phyloP scores from a whole-genome alignment of 495 filamentous ascomycete genomes.

The Penicillium parvum region DNA sequence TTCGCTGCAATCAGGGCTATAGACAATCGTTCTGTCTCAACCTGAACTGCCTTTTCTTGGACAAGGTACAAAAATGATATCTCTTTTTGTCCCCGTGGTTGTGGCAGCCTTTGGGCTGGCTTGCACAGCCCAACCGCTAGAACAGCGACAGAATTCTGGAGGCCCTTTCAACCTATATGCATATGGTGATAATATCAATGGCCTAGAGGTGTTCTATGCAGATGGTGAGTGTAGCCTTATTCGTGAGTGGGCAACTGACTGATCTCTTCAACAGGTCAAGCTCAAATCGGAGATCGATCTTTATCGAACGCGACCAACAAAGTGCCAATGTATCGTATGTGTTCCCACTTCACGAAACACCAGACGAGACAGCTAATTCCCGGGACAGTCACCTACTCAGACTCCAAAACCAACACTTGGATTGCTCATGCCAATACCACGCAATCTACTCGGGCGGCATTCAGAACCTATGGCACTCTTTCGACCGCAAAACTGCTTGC shows the following conservation, averaged over 20 bases:
- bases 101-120: neutral
- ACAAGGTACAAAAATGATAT: neutral
- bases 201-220: slow-evolving; percentile 31
- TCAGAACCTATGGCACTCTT: neutral
- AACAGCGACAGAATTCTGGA: neutral
- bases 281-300: slow-evolving; percentile 1
- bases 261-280: neutral
- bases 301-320: slow-evolving; percentile 8
- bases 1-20: too few species aligned
- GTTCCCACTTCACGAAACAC: neutral
- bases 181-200: slow-evolving; percentile 31
- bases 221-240: slow-evolving; percentile 19
- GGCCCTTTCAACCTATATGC: slow-evolving; percentile 28
- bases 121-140: neutral
- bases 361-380: neutral
- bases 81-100: neutral
- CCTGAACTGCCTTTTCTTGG: too few species aligned
- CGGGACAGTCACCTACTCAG: neutral
- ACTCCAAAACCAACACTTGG: neutral
- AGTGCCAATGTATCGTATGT: slow-evolving; percentile 7
- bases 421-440: neutral
- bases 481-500: slow-evolving; percentile 2
- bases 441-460: neutral
- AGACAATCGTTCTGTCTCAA: too few species aligned
- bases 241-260: neutral